A percentile compares a stretch with the other conserved stretches of the same genome.
These are phyloP conservation scores for Corynascus novoguineensis DNA, from an alignment of 495 filamentous ascomycete genomes.

Conservation along the genomic window DNA sequence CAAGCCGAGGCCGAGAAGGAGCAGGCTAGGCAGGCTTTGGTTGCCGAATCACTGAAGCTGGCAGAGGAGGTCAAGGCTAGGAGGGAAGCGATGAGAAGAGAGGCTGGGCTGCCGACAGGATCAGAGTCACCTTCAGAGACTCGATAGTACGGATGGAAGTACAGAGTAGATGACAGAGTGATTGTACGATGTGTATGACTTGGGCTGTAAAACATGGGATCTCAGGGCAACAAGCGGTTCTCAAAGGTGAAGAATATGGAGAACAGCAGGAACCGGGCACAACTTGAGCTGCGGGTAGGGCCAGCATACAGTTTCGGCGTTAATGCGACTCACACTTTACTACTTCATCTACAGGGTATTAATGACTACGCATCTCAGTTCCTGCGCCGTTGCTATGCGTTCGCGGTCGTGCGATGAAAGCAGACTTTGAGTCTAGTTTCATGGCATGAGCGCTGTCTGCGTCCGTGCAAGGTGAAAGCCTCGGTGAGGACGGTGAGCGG, in stretches of 20 bases:
- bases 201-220: not conserved
- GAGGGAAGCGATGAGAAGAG: constrained; percentile 54
- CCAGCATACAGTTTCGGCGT: not conserved
- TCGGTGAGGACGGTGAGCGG: constrained; percentile 17
- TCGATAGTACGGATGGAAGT: not conserved
- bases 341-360: too few relatives aligned
- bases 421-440: too few relatives aligned
- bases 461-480: constrained; percentile 13
- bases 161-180: not conserved
- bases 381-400: too few relatives aligned
- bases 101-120: constrained; percentile 33
- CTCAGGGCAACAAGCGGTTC: not conserved
- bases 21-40: constrained; percentile 43
- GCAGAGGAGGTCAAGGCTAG: constrained; percentile 57
- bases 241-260: not conserved
- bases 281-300: not conserved
- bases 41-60: constrained; percentile 40
- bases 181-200: constrained; percentile 4
- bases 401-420: too few relatives aligned
- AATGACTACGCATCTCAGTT: too few relatives aligned
- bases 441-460: not conserved
- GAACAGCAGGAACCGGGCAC: not conserved
- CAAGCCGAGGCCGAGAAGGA: constrained; percentile 56
- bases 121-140: not conserved
- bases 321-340: too few relatives aligned